Conservation (phyloP, 768 basidiomycete species). For the Podaxis sp. region DNA sequence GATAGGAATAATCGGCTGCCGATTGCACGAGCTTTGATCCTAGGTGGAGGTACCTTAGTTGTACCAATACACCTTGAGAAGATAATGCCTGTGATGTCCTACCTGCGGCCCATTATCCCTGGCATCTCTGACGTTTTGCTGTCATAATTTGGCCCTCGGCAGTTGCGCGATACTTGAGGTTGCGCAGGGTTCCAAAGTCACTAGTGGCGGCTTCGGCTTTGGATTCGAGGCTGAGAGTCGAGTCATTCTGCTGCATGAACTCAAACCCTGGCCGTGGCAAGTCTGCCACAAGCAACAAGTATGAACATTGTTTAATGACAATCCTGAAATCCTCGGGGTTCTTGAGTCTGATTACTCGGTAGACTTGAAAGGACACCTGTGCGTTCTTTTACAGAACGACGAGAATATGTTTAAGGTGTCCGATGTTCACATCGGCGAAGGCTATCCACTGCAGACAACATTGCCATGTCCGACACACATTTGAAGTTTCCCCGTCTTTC, state of each 20-base stretch:
- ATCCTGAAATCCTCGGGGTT: too few relatives aligned
- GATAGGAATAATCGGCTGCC: not conserved
- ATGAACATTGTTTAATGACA: too few relatives aligned
- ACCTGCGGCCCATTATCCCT: not conserved
- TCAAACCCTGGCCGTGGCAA: not conserved
- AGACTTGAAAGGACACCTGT: too few relatives aligned
- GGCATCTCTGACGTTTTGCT: not conserved
- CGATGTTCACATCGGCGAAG: too few relatives aligned
- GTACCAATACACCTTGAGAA: not conserved
- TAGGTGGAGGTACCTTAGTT: not conserved
- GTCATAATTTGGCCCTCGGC: not conserved
- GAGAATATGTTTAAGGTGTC: too few relatives aligned
- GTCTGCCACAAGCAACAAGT: not conserved
- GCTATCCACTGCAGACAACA: too few relatives aligned
- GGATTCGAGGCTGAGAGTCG: not conserved
- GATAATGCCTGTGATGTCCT: not conserved
- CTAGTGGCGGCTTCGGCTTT: not conserved
- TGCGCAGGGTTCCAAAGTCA: not conserved
- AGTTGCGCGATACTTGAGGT: not conserved
- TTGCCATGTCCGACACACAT: too few relatives aligned
- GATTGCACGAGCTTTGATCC: not conserved
- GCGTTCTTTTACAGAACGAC: too few relatives aligned
- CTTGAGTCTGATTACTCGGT: too few relatives aligned
- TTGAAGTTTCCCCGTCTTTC: too few relatives aligned
- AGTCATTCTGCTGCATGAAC: not conserved